These are phyloP conservation scores for Trichoderma gamsii DNA, from an alignment of 495 filamentous ascomycete genomes.

Conservation along the genomic window DNA sequence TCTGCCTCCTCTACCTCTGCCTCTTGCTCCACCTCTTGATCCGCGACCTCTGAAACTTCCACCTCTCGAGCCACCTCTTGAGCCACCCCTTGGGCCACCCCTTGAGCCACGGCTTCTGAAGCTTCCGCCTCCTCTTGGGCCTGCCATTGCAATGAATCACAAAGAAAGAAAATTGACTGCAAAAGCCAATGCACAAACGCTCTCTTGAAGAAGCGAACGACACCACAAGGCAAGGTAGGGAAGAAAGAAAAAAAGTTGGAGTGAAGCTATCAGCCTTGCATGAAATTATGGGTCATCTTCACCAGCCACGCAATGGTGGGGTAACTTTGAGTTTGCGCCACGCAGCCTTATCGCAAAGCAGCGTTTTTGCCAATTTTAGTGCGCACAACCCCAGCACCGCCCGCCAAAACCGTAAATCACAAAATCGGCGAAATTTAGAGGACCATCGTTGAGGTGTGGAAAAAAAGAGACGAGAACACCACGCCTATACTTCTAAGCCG, in stretches of 20 bases:
- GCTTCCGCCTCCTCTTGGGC: slow-evolving; percentile 1
- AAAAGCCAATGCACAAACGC: slow-evolving; percentile 18
- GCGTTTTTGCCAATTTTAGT: not conserved
- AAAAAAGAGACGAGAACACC: not conserved
- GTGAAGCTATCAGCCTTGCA: slow-evolving; percentile 23
- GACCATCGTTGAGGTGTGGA: slow-evolving; percentile 4
- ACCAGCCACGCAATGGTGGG: slow-evolving; percentile 16
- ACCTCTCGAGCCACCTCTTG: slow-evolving; percentile 21
- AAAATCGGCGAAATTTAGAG: slow-evolving; percentile 27
- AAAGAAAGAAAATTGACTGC: slow-evolving; percentile 11
- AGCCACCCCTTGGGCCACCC: slow-evolving; percentile 16
- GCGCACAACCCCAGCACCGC: slow-evolving; percentile 13
- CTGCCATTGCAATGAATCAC: not conserved
- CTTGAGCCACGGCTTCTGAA: not conserved
- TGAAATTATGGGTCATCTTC: slow-evolving; percentile 11
- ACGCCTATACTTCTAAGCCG: not conserved
- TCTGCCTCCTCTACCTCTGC: slow-evolving; percentile 26
- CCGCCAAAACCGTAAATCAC: slow-evolving; percentile 15
- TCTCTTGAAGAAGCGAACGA: not conserved
- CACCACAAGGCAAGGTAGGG: not conserved
- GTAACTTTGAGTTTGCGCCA: not conserved
- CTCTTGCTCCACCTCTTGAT: slow-evolving; percentile 20
- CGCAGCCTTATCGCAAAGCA: slow-evolving; percentile 14
- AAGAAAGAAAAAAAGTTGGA: slow-evolving; percentile 21
- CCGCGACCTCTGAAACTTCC: slow-evolving; percentile 35